Evolutionary conservation across 2,329 filamentous ascomycete species (phyloP).

Genomic region (Colletotrichum musae): DNA sequence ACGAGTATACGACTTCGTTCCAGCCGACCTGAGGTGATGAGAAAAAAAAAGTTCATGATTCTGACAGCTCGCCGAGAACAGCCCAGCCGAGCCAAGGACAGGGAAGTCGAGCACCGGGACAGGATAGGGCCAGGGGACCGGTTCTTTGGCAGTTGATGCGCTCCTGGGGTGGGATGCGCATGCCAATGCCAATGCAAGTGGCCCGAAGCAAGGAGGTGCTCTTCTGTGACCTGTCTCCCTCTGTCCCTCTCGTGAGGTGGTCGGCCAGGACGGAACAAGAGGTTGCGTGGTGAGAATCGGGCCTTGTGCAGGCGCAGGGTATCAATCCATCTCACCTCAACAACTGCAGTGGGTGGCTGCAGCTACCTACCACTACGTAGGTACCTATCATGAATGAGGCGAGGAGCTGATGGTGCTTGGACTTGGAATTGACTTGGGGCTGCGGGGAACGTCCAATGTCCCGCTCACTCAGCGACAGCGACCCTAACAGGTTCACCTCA

Average conservation of each 20-base stretch:
- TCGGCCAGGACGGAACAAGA: conserved; percentile 30
- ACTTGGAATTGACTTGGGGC: too few species aligned
- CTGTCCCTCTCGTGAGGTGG: conserved; percentile 2
- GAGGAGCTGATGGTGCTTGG: too few species aligned
- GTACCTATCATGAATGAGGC: too few species aligned
- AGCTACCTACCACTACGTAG: too few species aligned
- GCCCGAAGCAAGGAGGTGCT: too few species aligned
- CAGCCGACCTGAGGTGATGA: conserved; percentile 7
- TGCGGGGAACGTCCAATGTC: too few species aligned
- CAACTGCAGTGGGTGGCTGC: too few species aligned
- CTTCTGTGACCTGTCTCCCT: neutral
- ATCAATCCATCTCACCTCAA: neutral
- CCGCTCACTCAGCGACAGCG: too few species aligned
- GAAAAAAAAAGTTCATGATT: conserved; percentile 19
- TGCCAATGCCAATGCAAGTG: neutral
- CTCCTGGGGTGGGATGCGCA: too few species aligned
- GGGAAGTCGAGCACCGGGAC: conserved; percentile 1
- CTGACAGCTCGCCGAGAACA: conserved; percentile 31
- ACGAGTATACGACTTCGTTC: neutral
- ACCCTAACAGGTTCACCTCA: too few species aligned
- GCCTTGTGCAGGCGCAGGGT: conserved; percentile 12
- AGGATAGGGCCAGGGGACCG: neutral
- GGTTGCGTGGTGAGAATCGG: conserved; percentile 33
- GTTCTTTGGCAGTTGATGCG: too few species aligned
- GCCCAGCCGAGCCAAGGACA: conserved; percentile 20